These are phyloP conservation scores for Colletotrichum horii DNA, from an alignment of 2,329 filamentous ascomycete genomes.

Conservation along the genomic window DNA sequence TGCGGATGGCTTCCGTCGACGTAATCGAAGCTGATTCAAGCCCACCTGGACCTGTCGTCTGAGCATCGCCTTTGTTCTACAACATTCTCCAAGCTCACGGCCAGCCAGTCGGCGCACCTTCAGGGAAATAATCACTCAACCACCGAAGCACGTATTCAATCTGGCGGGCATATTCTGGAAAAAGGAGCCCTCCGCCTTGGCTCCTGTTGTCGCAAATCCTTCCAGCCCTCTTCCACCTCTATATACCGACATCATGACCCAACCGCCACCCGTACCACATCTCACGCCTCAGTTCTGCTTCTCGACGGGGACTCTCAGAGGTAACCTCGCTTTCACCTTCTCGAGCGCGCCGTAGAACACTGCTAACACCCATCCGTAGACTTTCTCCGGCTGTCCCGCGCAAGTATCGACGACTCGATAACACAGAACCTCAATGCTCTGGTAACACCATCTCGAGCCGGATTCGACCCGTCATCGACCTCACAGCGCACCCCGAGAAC, in stretches of 20 bases:
- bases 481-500: constrained; percentile 62
- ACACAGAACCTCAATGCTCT: constrained; percentile 91
- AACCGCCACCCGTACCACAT: constrained; percentile 49
- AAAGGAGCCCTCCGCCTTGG: constrained; percentile 39
- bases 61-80: background rate
- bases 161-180: constrained; percentile 59
- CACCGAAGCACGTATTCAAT: constrained; percentile 28
- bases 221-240: constrained; percentile 31
- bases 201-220: constrained; percentile 41
- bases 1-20: background rate
- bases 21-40: background rate
- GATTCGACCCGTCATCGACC: constrained; percentile 84
- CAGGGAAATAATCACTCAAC: background rate
- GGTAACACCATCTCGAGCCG: constrained; percentile 71
- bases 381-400: constrained; percentile 86
- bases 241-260: constrained; percentile 49
- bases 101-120: background rate
- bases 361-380: constrained; percentile 58
- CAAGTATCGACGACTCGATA: constrained; percentile 90
- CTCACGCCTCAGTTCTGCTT: constrained; percentile 82
- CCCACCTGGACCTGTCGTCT: background rate
- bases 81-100: background rate
- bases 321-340: constrained; percentile 44
- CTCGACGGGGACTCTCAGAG: constrained; percentile 70
- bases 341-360: background rate